Evolutionary conservation across 768 basidiomycete species (phyloP), one percentile per base, ranked within the genome.

Genomic region (Trametes cubensis): DNA sequence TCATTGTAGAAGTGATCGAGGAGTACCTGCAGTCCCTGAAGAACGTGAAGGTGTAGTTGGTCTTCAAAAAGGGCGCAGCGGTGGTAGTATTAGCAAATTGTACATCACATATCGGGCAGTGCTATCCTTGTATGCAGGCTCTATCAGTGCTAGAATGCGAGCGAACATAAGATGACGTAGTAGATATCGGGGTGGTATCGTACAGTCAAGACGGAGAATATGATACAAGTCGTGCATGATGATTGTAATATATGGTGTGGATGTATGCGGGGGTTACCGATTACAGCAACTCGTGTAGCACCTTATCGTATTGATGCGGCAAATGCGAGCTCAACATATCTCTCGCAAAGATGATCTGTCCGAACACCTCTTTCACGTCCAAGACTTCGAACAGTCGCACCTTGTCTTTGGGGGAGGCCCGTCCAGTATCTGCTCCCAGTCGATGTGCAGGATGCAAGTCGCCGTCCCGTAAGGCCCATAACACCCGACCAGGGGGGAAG

Each of bases 261-360:
- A n/a, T 30, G 15, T 41, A 26, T 15, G 51, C 17, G 3, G 34
- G 20, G 15, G 20, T 25, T 14, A 20, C 7, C 42, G 8, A 48
- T 69, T 47, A 71, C 4, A 70, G 62, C 10, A 91, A 73, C 69
- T 91, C 88, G 63, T 90, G 87, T 49, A 93, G 71, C 34, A 86
- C 85, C 60, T 80, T 80, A 69, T 93, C 92, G 67, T 94, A 94
- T 66, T 88, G 86, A 69, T 94, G 86, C 21, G 92, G 90, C 75
- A 92, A 75, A 71, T 92, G 90, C 11, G 90, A 84, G 68, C 85
- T 87, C 62, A 94, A 77, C 92, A 94, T 94, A 70, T 90, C 88
- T 71, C 80, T 80, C 38, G 90, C 85, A 74, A 94, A 94, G 6
- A 92, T 83, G 59, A 94, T 84, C 73, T 94, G 90, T 17, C 80